Conservation (phyloP, 345 rosid genomes). For the Lepidium aucheri region DNA sequence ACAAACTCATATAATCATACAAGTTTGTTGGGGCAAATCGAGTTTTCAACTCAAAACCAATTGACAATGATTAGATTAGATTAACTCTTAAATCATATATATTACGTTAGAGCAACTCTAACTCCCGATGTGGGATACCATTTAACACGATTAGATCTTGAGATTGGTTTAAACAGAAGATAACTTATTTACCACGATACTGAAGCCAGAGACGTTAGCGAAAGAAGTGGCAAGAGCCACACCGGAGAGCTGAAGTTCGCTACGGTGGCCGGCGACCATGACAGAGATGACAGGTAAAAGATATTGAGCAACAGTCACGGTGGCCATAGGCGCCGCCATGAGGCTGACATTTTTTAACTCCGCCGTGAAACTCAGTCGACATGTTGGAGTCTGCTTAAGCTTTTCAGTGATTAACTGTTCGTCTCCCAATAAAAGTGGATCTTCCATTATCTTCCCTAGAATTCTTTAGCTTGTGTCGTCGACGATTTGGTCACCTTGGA, state of each 20-base stretch:
- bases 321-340: slow-evolving; percentile 22
- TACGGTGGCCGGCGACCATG: slow-evolving; percentile 18
- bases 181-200: slow-evolving; percentile 3
- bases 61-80: neutral
- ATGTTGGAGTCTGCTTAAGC: neutral
- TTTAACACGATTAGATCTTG: neutral
- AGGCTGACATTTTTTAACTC: slow-evolving; percentile 6
- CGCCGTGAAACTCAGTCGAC: slow-evolving; percentile 5
- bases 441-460: slow-evolving; percentile 17
- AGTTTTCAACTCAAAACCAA: too few species aligned
- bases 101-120: too few species aligned
- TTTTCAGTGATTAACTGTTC: neutral
- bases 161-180: neutral
- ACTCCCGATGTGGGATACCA: neutral
- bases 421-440: slow-evolving; percentile 1
- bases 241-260: slow-evolving; percentile 20
- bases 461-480: neutral
- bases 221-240: slow-evolving; percentile 23
- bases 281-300: slow-evolving; percentile 13
- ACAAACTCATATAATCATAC: too few species aligned
- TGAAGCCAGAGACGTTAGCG: slow-evolving; percentile 19
- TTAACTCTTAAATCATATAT: too few species aligned
- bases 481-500: neutral
- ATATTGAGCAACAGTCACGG: slow-evolving; percentile 16
- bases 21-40: too few species aligned